Conservation (phyloP, 441 rosid species). For the Bocquillonia castaneifolia region DNA sequence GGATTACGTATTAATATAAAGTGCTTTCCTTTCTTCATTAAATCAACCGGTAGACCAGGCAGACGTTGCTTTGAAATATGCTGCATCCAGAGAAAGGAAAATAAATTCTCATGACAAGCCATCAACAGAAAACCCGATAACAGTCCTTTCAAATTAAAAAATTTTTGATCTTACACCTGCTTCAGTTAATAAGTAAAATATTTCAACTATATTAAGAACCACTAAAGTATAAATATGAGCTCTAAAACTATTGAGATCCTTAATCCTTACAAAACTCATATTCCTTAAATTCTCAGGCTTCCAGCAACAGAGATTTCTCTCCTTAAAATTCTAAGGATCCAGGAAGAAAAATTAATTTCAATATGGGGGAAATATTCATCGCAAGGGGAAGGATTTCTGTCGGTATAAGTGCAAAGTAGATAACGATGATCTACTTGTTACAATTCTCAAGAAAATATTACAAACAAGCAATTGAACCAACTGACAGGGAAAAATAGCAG, state of each 20-base stretch:
- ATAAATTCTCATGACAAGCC: background rate
- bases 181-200: background rate
- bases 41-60: slow-evolving; percentile 53
- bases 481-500: background rate
- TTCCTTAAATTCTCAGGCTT: background rate
- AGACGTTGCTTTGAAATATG: slow-evolving; percentile 65
- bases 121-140: slow-evolving; percentile 10
- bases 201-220: too few species aligned
- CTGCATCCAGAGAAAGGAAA: slow-evolving; percentile 30
- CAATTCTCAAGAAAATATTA: background rate
- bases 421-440: background rate
- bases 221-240: background rate
- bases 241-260: background rate
- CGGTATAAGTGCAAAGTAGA: background rate
- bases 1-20: slow-evolving; percentile 75
- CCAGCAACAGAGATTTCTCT: background rate
- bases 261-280: background rate
- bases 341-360: background rate
- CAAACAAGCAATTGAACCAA: background rate
- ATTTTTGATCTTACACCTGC: slow-evolving; percentile 6
- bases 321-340: background rate
- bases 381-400: background rate
- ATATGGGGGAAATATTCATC: background rate
- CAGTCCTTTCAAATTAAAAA: slow-evolving; percentile 7
- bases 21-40: slow-evolving; percentile 77